These are phyloP conservation scores for Smallanthus sonchifolius DNA, from an alignment of 129 eudicot genomes.

Conservation along the genomic window DNA sequence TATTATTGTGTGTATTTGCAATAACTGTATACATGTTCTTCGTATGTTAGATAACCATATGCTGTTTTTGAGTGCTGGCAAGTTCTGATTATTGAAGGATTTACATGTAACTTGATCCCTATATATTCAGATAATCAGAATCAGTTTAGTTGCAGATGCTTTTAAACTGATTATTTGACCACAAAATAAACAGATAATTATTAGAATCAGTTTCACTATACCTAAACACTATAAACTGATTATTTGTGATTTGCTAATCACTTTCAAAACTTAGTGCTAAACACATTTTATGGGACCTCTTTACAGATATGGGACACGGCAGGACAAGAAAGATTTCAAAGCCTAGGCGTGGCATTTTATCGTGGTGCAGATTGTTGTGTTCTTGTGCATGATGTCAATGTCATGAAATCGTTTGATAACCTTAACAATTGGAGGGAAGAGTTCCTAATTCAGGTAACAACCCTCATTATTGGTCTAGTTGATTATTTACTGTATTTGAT, in stretches of 20 bases:
- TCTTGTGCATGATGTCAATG: constrained; percentile 57
- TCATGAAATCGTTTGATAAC: constrained; percentile 52
- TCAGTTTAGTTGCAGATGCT: background rate
- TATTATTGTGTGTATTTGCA: background rate
- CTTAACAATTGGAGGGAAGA: constrained; percentile 57
- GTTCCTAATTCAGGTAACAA: constrained; percentile 32
- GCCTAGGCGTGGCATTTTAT: constrained; percentile 57
- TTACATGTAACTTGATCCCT: background rate
- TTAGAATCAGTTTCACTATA: background rate
- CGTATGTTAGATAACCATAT: background rate
- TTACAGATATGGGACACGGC: constrained; percentile 62
- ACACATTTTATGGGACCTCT: background rate
- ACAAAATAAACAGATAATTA: background rate
- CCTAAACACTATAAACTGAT: background rate
- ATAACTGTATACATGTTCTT: background rate
- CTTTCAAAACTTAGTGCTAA: background rate
- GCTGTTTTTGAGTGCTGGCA: background rate
- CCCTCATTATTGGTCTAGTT: background rate
- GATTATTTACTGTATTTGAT: background rate
- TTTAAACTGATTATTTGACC: background rate
- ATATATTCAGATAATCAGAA: too few relatives aligned
- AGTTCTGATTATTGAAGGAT: background rate
- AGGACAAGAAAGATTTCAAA: constrained; percentile 58
- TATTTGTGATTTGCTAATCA: background rate
- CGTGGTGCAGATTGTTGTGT: constrained; percentile 63